Evolutionary conservation across 2,329 filamentous ascomycete species (phyloP), one percentile per base, ranked within the genome.

Genomic region (Calonectria hawksworthii): DNA sequence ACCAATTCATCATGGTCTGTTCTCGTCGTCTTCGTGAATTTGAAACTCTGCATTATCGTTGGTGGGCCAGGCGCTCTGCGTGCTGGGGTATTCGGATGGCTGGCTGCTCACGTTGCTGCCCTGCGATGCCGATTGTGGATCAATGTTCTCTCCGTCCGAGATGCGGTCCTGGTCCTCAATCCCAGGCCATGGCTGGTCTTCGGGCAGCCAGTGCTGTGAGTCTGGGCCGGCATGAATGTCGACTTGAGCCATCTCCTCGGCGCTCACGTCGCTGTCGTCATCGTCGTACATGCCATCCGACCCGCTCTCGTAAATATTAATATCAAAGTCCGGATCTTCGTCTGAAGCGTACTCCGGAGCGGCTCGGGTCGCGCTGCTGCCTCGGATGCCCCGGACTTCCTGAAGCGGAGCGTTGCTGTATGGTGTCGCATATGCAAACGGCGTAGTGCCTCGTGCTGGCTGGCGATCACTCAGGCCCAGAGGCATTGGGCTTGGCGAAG

Each of bases 391-490:
- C 21, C 86, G 85, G 23, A 84, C 76, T 69, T 90, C 88, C 16
- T 87, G 83, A 11, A 85, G 83, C 0, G 91, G 88, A 4, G 88
- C 90, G 75, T 92, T 93, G 80, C 93, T 95, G 81, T 93, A 89
- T 0, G 94, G 94, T 0, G 94, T 96, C 3, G 93, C 93, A 80
- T 96, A 96, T n/a, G 92, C 92, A 77, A 92, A 92, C 0, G 93
- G 93, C 0, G 90, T 92, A 16, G 86, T 87, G 18, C 83, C 83
- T 38, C 88, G 84, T 68, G 82, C 80, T 73, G 80, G 84, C 78
- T 83, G 78, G 68, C 83, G 83, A 56, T 87, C 84, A 8, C 81
- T 82, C 6, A 83, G 72, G 5, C 81, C 81, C 38, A 84, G 80
- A 5, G 84, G 85, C 75, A 85, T 82, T 6, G 87, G 86, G 79